Conservation (phyloP, 148 eudicot species). For the Polygonum maritimum region DNA sequence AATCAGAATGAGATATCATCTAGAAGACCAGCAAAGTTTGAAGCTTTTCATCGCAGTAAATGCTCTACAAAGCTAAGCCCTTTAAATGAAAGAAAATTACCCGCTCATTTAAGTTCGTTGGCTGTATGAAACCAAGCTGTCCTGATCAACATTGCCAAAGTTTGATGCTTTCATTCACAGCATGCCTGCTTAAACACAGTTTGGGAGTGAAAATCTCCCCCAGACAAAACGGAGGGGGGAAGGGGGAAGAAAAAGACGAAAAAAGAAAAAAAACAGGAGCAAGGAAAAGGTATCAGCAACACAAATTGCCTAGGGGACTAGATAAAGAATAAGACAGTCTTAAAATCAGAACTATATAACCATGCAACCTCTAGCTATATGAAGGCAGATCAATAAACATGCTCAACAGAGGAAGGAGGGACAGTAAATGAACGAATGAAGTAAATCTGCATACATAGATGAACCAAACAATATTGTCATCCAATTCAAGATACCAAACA, state of each 20-base stretch:
- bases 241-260: constrained; percentile 14
- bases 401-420: not conserved
- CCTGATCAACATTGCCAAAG: constrained; percentile 7
- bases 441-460: not conserved
- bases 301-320: not conserved
- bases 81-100: not conserved
- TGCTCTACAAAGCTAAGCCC: not conserved
- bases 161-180: constrained; percentile 5
- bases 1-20: not conserved
- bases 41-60: too few relatives aligned
- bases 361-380: not conserved
- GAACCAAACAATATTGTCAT: not conserved
- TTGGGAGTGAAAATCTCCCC: not conserved
- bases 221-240: not conserved
- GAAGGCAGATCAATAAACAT: not conserved
- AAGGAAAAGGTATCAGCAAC: not conserved
- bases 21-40: not conserved
- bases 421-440: not conserved
- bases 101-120: not conserved
- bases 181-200: not conserved
- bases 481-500: not conserved
- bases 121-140: not conserved
- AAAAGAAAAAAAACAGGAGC: not conserved
- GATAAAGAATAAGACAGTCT: not conserved
- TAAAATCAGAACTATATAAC: not conserved